These are phyloP conservation scores for Anisodus acutangulus DNA, from an alignment of 257 asterid species.

Conservation along the genomic window DNA sequence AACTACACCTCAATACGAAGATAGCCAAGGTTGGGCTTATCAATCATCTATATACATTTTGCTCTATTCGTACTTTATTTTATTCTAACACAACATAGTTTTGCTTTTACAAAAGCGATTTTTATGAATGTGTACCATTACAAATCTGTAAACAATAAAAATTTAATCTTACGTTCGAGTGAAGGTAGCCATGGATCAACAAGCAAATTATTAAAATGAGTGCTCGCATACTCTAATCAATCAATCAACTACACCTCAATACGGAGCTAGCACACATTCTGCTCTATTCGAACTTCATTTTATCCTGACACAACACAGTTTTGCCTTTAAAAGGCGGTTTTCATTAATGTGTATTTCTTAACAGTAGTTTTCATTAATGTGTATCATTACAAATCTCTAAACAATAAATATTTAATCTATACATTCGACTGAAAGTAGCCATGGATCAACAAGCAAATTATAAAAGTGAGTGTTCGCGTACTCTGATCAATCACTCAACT, in stretches of 20 bases:
- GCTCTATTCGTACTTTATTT: neutral
- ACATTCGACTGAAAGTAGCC: constrained; percentile 30
- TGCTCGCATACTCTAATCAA: neutral
- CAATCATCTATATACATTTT: neutral
- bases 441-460: constrained; percentile 31
- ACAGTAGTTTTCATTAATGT: too few relatives aligned
- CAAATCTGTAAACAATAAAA: constrained; percentile 24
- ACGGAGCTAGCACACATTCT: neutral
- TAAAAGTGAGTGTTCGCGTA: neutral
- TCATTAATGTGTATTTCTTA: too few relatives aligned
- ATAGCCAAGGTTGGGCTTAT: neutral
- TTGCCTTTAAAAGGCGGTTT: neutral
- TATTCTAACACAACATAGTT: neutral
- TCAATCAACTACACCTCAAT: constrained; percentile 3
- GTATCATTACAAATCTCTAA: neutral
- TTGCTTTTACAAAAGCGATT: neutral
- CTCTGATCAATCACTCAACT: neutral
- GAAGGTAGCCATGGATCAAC: constrained; percentile 35
- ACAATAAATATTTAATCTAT: constrained; percentile 14
- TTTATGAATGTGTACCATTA: too few relatives aligned
- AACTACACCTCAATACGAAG: neutral
- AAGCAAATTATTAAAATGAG: neutral
- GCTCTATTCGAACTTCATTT: neutral
- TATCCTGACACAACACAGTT: neutral
- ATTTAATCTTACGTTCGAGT: neutral